phyloP scores from a whole-genome alignment of 495 filamentous ascomycete species.

The Penicillium verhagenii region DNA sequence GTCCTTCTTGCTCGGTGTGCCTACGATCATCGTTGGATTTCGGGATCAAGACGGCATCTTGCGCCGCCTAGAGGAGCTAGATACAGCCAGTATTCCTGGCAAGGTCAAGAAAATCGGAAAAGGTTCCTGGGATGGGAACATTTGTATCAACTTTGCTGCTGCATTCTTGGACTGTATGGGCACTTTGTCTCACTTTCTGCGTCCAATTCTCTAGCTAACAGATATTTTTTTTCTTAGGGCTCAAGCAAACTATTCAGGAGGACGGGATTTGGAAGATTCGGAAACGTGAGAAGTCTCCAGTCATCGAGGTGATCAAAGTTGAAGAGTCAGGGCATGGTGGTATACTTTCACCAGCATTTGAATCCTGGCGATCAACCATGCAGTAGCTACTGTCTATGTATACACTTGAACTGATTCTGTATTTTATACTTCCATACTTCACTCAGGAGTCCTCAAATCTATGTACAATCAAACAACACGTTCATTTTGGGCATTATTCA shows the following conservation, averaged over 20 bases:
- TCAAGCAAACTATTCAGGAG: conserved; percentile 61
- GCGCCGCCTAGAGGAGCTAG: conserved; percentile 66
- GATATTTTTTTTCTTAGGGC: conserved; percentile 43
- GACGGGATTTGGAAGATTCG: conserved; percentile 83
- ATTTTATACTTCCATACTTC: neutral
- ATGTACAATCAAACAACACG: neutral
- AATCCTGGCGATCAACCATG: conserved; percentile 59
- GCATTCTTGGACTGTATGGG: conserved; percentile 71
- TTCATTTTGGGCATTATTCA: neutral
- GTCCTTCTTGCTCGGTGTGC: conserved; percentile 89
- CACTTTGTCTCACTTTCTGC: conserved; percentile 3
- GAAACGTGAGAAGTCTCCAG: conserved; percentile 50
- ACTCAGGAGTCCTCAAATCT: neutral
- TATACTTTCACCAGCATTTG: conserved; percentile 75
- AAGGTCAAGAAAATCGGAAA: conserved; percentile 64
- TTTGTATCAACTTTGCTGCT: conserved; percentile 85
- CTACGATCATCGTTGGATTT: conserved; percentile 88
- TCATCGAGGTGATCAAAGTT: conserved; percentile 69
- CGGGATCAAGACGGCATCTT: conserved; percentile 73
- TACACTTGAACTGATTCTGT: neutral
- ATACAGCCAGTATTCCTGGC: conserved; percentile 72
- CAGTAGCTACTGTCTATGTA: neutral
- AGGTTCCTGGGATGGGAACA: conserved; percentile 79
- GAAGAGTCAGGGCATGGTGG: conserved; percentile 72
- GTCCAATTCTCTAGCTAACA: neutral